Conservation (phyloP, 805 yeast species). For the Yarrowia bubula region DNA sequence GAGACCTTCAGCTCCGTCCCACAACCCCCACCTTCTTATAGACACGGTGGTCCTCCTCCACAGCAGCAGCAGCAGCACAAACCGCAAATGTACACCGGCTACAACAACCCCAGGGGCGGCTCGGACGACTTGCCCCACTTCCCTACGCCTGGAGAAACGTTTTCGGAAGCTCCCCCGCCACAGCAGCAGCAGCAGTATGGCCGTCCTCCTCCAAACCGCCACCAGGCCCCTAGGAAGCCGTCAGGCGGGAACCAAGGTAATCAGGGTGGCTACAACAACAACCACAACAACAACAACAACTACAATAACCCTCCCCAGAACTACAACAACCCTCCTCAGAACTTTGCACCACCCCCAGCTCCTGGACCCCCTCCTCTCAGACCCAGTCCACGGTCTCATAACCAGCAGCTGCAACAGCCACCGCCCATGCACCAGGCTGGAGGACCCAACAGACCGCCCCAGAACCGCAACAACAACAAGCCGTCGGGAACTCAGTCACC, state of each 20-base stretch:
- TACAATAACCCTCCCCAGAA: background rate
- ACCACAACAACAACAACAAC: background rate
- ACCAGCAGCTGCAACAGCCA: constrained; percentile 19
- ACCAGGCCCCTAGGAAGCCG: constrained; percentile 17
- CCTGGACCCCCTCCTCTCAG: background rate
- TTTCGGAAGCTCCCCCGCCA: background rate
- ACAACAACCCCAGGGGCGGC: constrained; percentile 14
- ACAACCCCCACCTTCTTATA: constrained; percentile 13
- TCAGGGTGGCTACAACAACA: background rate
- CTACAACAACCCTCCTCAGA: background rate
- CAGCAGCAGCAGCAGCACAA: background rate
- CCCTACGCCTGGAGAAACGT: constrained; percentile 19
- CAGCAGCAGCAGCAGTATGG: constrained; percentile 20
- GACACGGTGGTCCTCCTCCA: constrained; percentile 4
- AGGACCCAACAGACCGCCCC: constrained; percentile 1
- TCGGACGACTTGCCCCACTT: constrained; percentile 18
- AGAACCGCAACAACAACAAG: constrained; percentile 3
- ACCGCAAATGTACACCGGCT: constrained; percentile 15
- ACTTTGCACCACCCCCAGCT: background rate
- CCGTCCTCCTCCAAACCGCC: constrained; percentile 17
- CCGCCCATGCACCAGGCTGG: constrained; percentile 22
- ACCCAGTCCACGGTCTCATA: constrained; percentile 11
- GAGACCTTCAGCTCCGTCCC: constrained; percentile 21
- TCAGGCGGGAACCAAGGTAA: constrained; percentile 1
- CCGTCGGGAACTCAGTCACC: constrained; percentile 8